Evolutionary conservation across 257 asterid species (phyloP).

Genomic region (Perilla frutescens): DNA sequence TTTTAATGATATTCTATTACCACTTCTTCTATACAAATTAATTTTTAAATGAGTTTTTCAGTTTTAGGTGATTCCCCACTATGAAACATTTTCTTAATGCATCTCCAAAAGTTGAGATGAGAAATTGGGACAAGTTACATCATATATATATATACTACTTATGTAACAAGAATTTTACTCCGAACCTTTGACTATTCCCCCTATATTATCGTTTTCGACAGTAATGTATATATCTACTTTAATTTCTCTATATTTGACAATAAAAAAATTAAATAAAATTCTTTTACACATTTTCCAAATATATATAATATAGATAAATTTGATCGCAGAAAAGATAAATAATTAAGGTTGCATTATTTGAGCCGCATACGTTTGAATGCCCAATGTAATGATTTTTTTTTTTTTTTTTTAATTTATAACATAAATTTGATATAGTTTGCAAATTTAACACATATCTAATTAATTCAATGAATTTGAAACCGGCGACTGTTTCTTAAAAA

Average conservation of each 20-base stretch:
- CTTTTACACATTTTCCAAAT: neutral
- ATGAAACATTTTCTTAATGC: slow-evolving; percentile 38
- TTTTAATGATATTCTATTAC: slow-evolving; percentile 33
- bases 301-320: neutral
- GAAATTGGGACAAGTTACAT: slow-evolving; percentile 45
- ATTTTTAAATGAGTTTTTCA: slow-evolving; percentile 17
- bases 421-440: too few relatives aligned
- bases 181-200: slow-evolving; percentile 16
- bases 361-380: neutral
- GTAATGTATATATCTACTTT: neutral
- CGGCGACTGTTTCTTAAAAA: too few relatives aligned
- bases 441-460: too few relatives aligned
- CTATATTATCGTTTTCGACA: slow-evolving; percentile 30
- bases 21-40: neutral
- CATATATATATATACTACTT: slow-evolving; percentile 17
- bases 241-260: neutral
- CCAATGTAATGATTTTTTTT: too few relatives aligned
- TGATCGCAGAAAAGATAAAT: neutral
- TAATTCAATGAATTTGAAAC: too few relatives aligned
- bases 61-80: slow-evolving; percentile 47
- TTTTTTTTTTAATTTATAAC: too few relatives aligned
- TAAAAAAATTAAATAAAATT: neutral
- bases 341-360: neutral
- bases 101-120: slow-evolving; percentile 42
- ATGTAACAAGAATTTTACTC: slow-evolving; percentile 28